These are phyloP conservation scores for Lecanosticta acicola DNA, from an alignment of 2,329 filamentous ascomycete species.

Conservation along the genomic window DNA sequence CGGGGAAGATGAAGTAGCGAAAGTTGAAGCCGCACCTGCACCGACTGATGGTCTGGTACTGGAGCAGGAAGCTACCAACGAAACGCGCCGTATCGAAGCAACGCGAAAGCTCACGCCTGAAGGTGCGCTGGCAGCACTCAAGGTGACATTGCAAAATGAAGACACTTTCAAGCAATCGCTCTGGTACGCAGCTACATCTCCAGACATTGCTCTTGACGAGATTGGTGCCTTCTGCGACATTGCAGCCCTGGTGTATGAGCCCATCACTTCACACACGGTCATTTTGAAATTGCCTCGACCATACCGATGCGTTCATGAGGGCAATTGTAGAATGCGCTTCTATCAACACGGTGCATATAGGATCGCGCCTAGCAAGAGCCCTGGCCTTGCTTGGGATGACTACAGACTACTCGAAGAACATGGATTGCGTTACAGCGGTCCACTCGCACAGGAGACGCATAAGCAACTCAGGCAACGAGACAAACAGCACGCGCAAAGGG, in stretches of 20 bases:
- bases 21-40: constrained; percentile 30
- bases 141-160: constrained; percentile 47
- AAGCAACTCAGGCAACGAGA: constrained; percentile 8
- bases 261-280: constrained; percentile 47
- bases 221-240: constrained; percentile 54
- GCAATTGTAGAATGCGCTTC: constrained; percentile 43
- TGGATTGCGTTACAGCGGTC: constrained; percentile 30
- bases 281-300: constrained; percentile 51
- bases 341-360: constrained; percentile 22
- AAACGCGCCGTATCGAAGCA: constrained; percentile 49
- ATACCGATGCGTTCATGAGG: constrained; percentile 50
- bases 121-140: constrained; percentile 54
- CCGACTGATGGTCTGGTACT: constrained; percentile 48
- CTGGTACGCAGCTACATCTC: constrained; percentile 52
- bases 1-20: constrained; percentile 39
- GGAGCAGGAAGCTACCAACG: constrained; percentile 50
- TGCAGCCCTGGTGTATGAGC: constrained; percentile 51
- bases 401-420: constrained; percentile 25
- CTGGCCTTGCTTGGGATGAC: constrained; percentile 26
- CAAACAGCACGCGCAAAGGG: constrained; percentile 4
- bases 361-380: constrained; percentile 23
- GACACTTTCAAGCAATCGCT: constrained; percentile 48
- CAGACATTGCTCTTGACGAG: constrained; percentile 47
- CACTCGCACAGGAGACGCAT: constrained; percentile 18
- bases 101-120: constrained; percentile 51